Evolutionary conservation across 192 early-diverging fungal genomes (phyloP).

Genomic region (Backusella liffmaniae): DNA sequence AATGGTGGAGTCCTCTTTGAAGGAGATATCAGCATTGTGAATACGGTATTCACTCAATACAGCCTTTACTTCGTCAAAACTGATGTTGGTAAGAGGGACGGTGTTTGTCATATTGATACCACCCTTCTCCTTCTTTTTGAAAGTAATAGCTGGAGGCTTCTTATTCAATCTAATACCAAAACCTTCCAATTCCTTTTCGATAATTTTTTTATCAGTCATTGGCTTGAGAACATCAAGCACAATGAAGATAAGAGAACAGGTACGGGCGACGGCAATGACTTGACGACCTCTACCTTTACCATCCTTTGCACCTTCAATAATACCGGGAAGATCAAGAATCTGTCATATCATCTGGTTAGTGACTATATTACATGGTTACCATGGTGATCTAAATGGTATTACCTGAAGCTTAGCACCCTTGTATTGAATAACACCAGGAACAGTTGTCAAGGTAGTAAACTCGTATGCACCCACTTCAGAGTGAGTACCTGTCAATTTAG

Average conservation of each 20-base stretch:
- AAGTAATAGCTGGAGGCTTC: constrained; percentile 90
- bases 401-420: constrained; percentile 97
- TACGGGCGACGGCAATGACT: constrained; percentile 76
- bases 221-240: constrained; percentile 98
- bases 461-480: constrained; percentile 97
- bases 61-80: constrained; percentile 89
- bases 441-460: constrained; percentile 99
- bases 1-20: constrained; percentile 90
- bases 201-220: constrained; percentile 89
- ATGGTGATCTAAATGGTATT: neutral
- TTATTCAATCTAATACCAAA: constrained; percentile 98
- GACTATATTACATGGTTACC: neutral
- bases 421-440: constrained; percentile 94
- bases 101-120: constrained; percentile 95
- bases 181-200: constrained; percentile 96
- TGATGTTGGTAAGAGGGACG: constrained; percentile 84
- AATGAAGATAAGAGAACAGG: constrained; percentile 95
- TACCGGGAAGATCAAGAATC: constrained; percentile 97
- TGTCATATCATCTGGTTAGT: neutral
- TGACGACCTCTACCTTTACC: constrained; percentile 96
- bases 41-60: constrained; percentile 94
- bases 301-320: constrained; percentile 98
- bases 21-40: constrained; percentile 93
- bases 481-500: constrained; percentile 93
- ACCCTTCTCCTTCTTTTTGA: constrained; percentile 98